Evolutionary conservation across 2,329 filamentous ascomycete species (phyloP).

Genomic region (Sporothrix schenckii): DNA sequence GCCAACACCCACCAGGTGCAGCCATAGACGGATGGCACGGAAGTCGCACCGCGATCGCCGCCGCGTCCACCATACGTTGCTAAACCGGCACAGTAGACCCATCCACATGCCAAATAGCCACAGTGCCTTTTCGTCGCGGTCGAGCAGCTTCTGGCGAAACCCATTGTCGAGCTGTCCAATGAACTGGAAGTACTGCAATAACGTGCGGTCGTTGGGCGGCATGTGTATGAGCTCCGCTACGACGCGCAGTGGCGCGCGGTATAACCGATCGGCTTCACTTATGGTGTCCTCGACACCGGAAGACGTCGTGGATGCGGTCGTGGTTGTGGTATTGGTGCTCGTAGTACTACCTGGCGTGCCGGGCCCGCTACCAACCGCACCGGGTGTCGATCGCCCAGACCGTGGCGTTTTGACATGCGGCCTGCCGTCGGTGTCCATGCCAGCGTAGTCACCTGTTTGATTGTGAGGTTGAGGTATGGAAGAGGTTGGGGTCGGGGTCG

Average conservation of each 20-base stretch:
- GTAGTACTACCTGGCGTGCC: not conserved
- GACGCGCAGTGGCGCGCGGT: slow-evolving; percentile 36
- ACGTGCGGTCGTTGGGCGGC: slow-evolving; percentile 29
- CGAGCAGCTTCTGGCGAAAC: slow-evolving; percentile 34
- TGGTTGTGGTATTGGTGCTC: not conserved
- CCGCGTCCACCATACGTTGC: slow-evolving; percentile 36
- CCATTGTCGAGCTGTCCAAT: slow-evolving; percentile 34
- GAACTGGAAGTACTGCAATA: slow-evolving; percentile 38
- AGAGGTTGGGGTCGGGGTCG: not conserved
- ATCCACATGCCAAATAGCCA: slow-evolving; percentile 40
- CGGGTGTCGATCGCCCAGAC: not conserved
- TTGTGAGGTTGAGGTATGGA: not conserved
- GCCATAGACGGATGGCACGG: slow-evolving; percentile 37
- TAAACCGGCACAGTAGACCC: slow-evolving; percentile 38
- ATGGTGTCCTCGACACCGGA: not conserved
- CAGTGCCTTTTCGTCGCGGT: slow-evolving; percentile 37
- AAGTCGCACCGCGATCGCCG: slow-evolving; percentile 38
- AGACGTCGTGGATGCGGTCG: not conserved
- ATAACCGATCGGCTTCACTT: slow-evolving; percentile 34
- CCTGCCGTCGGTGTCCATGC: not conserved
- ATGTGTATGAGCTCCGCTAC: slow-evolving; percentile 35
- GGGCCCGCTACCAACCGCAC: not conserved
- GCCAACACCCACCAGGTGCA: slow-evolving; percentile 35
- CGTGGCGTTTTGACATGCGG: not conserved
- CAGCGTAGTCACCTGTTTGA: slow-evolving; percentile 1